Evolutionary conservation across 163 green algal genomes (phyloP).

Genomic region (Scenedesmus sp.): DNA sequence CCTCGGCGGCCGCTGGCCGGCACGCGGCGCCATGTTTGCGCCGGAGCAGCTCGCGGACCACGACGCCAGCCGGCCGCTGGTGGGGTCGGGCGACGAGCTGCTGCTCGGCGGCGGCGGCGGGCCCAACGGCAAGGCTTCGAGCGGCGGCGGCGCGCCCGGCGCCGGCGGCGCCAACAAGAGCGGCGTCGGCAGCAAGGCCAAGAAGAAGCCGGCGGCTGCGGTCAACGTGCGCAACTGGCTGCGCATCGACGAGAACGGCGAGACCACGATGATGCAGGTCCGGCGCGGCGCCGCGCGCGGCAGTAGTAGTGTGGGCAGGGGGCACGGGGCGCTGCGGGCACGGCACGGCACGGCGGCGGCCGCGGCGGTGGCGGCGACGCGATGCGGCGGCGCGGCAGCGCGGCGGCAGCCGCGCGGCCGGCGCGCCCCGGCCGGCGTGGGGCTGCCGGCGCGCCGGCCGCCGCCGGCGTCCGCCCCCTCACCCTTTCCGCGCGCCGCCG

Average conservation of each 20-base stretch:
- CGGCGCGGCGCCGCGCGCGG: too few relatives aligned
- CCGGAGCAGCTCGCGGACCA: conserved; percentile 38
- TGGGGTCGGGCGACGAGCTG: background rate
- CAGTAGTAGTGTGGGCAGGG: too few relatives aligned
- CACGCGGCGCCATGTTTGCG: conserved; percentile 16
- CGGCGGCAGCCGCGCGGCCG: too few relatives aligned
- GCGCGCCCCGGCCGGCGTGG: too few relatives aligned
- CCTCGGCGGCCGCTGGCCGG: too few relatives aligned
- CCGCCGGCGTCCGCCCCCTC: too few relatives aligned
- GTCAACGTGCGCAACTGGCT: conserved; percentile 65
- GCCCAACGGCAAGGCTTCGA: conserved; percentile 13
- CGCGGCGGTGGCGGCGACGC: too few relatives aligned
- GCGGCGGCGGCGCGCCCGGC: background rate
- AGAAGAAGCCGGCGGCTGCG: conserved; percentile 14
- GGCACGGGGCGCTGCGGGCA: too few relatives aligned
- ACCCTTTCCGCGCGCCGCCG: too few relatives aligned
- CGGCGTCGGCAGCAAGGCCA: conserved; percentile 14
- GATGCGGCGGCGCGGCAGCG: too few relatives aligned
- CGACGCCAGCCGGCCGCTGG: background rate
- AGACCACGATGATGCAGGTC: conserved; percentile 60
- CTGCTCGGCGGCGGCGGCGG: background rate
- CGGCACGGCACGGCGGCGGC: too few relatives aligned
- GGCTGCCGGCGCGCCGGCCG: too few relatives aligned
- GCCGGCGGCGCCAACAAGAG: background rate
- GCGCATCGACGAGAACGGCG: conserved; percentile 50